Percentiles rank a stretch among this genome's conserved stretches.
Evolutionary conservation across 208 protist genomes (phyloP).

Genomic region (Wallacemonas sp.): DNA sequence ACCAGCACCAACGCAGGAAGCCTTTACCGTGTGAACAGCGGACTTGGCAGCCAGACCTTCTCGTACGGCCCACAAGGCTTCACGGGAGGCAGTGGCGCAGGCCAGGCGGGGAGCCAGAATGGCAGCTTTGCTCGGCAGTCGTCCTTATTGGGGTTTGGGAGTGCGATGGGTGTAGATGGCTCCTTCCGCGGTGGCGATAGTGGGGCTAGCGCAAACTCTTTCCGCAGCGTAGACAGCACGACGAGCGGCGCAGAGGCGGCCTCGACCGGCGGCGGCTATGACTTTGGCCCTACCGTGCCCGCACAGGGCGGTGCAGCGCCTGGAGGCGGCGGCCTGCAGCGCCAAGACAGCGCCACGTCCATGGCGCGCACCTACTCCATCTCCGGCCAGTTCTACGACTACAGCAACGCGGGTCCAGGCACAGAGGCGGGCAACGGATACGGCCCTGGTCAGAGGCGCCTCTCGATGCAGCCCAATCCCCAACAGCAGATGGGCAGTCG

Average conservation of each 20-base stretch:
- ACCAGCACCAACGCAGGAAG: conserved; percentile 23
- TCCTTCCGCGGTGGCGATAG: conserved; percentile 24
- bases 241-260: neutral
- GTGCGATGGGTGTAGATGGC: conserved; percentile 19
- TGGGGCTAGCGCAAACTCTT: conserved; percentile 9
- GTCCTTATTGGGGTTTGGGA: conserved; percentile 19
- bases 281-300: no score
- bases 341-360: conserved; percentile 32
- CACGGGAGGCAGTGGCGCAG: neutral
- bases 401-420: neutral
- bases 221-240: conserved; percentile 14
- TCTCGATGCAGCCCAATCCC: conserved; percentile 6
- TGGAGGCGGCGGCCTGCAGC: conserved; percentile 10
- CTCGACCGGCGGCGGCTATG: no score
- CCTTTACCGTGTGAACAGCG: conserved; percentile 39
- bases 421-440: neutral
- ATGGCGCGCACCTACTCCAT: conserved; percentile 44
- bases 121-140: conserved; percentile 10
- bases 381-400: conserved; percentile 39
- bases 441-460: neutral
- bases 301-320: no score
- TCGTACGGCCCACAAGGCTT: conserved; percentile 19
- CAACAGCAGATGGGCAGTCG: conserved; percentile 6
- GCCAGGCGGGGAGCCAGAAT: neutral
- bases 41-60: conserved; percentile 14